Conservation (phyloP, 2,329 filamentous ascomycete species). For the Periglandula ipomoeae region DNA sequence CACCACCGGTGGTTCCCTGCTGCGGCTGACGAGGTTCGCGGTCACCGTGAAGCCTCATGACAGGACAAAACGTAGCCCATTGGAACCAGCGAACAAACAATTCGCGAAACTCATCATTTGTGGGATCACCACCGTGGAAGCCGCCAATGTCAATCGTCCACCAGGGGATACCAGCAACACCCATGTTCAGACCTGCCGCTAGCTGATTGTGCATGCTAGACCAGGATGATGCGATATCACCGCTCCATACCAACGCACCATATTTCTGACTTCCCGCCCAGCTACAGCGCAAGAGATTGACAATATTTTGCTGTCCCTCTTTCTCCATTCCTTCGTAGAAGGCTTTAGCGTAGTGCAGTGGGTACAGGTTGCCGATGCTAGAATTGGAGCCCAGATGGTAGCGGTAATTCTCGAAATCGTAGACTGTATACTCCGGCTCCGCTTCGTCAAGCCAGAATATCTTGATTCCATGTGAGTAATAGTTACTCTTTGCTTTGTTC, state of each 20-base stretch:
- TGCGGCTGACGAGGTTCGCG: constrained; percentile 43
- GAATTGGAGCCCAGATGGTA: constrained; percentile 20
- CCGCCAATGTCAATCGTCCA: constrained; percentile 66
- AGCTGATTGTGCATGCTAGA: constrained; percentile 50
- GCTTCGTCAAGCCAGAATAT: no score
- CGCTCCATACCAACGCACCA: constrained; percentile 57
- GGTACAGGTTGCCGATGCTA: constrained; percentile 49
- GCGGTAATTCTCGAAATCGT: no score
- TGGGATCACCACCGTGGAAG: constrained; percentile 55
- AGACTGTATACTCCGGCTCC: no score
- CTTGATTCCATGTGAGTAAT: neutral
- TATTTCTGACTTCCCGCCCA: constrained; percentile 52
- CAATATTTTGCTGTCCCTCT: constrained; percentile 44
- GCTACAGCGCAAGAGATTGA: constrained; percentile 42
- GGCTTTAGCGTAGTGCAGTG: constrained; percentile 44
- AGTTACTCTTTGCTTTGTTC: neutral
- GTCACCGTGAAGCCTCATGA: constrained; percentile 59
- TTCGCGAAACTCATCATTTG: constrained; percentile 47
- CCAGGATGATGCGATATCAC: constrained; percentile 59
- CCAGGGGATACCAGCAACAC: constrained; percentile 54
- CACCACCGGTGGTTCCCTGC: constrained; percentile 24
- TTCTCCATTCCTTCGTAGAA: constrained; percentile 50
- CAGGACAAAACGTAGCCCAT: constrained; percentile 58
- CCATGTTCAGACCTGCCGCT: constrained; percentile 57
- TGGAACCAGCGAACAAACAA: constrained; percentile 61